Conservation (phyloP, 2,329 filamentous ascomycete species). For the Beauveria scarabaeidicola region DNA sequence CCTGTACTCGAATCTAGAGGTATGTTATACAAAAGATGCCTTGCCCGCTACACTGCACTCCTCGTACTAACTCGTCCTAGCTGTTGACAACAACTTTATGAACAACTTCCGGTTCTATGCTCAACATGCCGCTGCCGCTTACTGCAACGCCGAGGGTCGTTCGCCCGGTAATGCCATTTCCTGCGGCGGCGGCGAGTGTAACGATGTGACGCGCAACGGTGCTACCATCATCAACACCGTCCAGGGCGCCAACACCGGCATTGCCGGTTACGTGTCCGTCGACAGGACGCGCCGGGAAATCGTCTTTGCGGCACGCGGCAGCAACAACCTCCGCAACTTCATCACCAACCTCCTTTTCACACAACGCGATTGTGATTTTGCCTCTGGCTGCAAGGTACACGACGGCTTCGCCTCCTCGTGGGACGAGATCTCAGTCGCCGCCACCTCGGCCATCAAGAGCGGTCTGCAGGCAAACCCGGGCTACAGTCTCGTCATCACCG, state of each 20-base stretch:
- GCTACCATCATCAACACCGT: slow-evolving; percentile 37
- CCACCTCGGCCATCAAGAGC: slow-evolving; percentile 33
- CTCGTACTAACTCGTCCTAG: background rate
- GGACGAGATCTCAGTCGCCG: slow-evolving; percentile 38
- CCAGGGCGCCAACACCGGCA: slow-evolving; percentile 33
- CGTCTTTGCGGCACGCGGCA: slow-evolving; percentile 53
- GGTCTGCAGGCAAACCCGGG: slow-evolving; percentile 38
- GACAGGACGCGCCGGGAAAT: slow-evolving; percentile 44
- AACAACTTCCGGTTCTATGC: slow-evolving; percentile 38
- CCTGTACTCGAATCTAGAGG: slow-evolving; percentile 25
- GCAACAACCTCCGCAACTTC: slow-evolving; percentile 51
- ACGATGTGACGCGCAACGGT: slow-evolving; percentile 32
- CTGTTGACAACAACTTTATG: slow-evolving; percentile 25
- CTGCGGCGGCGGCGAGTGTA: slow-evolving; percentile 37
- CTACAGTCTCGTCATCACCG: slow-evolving; percentile 50
- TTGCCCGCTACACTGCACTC: no score
- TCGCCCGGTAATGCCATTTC: slow-evolving; percentile 29
- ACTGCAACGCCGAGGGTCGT: slow-evolving; percentile 40
- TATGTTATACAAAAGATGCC: slow-evolving; percentile 15
- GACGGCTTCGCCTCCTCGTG: slow-evolving; percentile 52
- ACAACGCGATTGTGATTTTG: slow-evolving; percentile 22
- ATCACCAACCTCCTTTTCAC: slow-evolving; percentile 41
- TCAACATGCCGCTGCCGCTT: slow-evolving; percentile 43
- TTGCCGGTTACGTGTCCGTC: slow-evolving; percentile 42
- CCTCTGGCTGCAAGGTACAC: slow-evolving; percentile 41